phyloP scores from a whole-genome alignment of 164 flowering plant genomes.

The Magnolia kwangsiensis region DNA sequence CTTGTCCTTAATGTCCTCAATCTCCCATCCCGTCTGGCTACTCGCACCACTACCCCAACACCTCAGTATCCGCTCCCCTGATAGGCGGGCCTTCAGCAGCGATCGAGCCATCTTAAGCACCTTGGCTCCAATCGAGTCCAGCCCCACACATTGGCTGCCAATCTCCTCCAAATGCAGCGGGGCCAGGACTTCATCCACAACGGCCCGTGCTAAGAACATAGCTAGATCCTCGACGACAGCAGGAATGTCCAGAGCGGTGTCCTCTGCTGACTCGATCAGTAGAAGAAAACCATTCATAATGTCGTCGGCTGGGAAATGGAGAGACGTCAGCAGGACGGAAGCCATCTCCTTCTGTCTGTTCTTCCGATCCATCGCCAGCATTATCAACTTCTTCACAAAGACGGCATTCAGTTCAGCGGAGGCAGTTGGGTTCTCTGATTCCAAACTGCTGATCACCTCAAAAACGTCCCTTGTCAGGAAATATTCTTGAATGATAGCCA shows the following conservation, averaged over 20 bases:
- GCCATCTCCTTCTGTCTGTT: constrained; percentile 95
- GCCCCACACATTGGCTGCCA: constrained; percentile 31
- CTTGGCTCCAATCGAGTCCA: constrained; percentile 47
- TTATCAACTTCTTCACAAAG: constrained; percentile 68
- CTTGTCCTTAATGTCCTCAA: constrained; percentile 73
- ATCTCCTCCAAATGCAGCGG: constrained; percentile 75
- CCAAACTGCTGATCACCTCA: constrained; percentile 52
- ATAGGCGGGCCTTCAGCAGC: constrained; percentile 53
- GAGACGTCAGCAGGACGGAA: constrained; percentile 59
- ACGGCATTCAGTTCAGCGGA: constrained; percentile 51
- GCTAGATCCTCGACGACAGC: constrained; percentile 69
- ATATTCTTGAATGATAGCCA: constrained; percentile 64
- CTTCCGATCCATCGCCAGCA: constrained; percentile 78
- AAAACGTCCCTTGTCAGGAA: constrained; percentile 61
- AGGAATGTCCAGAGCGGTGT: constrained; percentile 69
- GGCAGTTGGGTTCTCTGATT: constrained; percentile 34
- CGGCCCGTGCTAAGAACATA: constrained; percentile 76
- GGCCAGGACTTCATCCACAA: constrained; percentile 77
- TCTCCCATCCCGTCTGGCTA: constrained; percentile 47
- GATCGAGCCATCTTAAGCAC: constrained; percentile 61
- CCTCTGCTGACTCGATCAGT: constrained; percentile 77
- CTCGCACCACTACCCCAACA: constrained; percentile 68
- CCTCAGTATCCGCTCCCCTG: constrained; percentile 62
- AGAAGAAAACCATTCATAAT: constrained; percentile 57
- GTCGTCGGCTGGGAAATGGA: constrained; percentile 62